Conservation (phyloP, 176 grass and related monocot species). For the bread wheat (Triticum aestivum) region IWGSC_CS_RefSeq_v2.1 NC_057806.1:610384305-610384804, state of each 20-base stretch:
- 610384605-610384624: neutral
- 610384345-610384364: neutral
- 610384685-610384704: neutral
- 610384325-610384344: neutral
- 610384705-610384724: constrained; percentile 21
- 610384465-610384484: neutral
- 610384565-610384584: constrained; percentile 69
- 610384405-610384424: neutral
- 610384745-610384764: neutral
- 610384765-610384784: constrained; percentile 19
- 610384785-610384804: constrained; percentile 22
- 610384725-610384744: constrained; percentile 23
- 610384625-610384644: constrained; percentile 4
- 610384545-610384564: constrained; percentile 62
- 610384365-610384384: neutral
- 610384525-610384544: constrained; percentile 96
- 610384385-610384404: neutral
- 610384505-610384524: constrained; percentile 72
- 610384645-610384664: neutral
- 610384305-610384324: constrained; percentile 21
- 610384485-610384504: neutral
- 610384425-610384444: neutral
- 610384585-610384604: constrained; percentile 37
- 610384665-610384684: constrained; percentile 7
- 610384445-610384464: too few relatives aligned